Evolutionary conservation across 179 eudicot genomes (phyloP), one percentile per base, ranked within the genome.

Genomic region (Silene vulgaris): DNA sequence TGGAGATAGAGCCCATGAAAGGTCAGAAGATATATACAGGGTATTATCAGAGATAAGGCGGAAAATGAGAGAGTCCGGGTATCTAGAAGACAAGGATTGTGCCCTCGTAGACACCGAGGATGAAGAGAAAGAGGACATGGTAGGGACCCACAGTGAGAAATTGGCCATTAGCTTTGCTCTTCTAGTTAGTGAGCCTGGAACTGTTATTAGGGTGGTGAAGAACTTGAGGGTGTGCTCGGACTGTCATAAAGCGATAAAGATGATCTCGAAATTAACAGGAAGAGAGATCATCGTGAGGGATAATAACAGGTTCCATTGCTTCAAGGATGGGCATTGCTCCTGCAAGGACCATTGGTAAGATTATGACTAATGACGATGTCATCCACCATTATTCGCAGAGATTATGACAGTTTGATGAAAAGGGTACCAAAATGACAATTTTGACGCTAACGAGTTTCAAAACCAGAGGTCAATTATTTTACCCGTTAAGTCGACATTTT

Each of bases 121-220:
- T 29, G 95, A 90, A 82, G 95, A 90, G 70, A 88, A 88, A 77
- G 92, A 90, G 81, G 92, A 90, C 74, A 84, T 86, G 87, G 89
- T 90, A 50, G 90, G 89, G 3, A 70, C 71, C 21, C 95, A 90
- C 73, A 88, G 92, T 54, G 95, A 90, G 81, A 90, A 86, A 81
- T 65, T 90, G 76, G 95, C 95, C 1, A 79, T 88, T 60, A 79
- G 87, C 78, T 90, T 85, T 43, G 90, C 88, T 12, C 83, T 90
- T 17, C 84, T 90, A 43, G 95, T 88, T 52, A 84, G 81, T 74
- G 87, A 85, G 74, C 68, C 80, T 14, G 85, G 86, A 74, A 21
- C 81, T 4, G 82, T 82, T 29, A 86, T 90, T 30, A 74, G 92
- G 81, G 89, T 88, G 19, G 81, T 87, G 77, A 90, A 90, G 87